Conservation (phyloP, 768 basidiomycete genomes). For the Podaxis mareebaensis region DNA sequence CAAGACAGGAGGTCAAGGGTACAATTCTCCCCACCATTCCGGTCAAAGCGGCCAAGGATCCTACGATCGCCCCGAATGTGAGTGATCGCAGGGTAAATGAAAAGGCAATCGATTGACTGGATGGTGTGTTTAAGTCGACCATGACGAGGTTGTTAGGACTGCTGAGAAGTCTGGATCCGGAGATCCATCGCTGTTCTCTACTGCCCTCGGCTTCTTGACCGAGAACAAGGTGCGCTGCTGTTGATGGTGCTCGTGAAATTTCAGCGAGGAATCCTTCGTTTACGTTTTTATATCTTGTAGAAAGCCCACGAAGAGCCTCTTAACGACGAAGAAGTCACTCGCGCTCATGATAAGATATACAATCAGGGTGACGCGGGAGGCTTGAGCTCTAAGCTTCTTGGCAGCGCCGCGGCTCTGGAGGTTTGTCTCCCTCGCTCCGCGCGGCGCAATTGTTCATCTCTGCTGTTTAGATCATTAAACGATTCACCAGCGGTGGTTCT, state of each 20-base stretch:
- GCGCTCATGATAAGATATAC: slow-evolving; percentile 67
- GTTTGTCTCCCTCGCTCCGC: slow-evolving; percentile 31
- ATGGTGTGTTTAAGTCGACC: background rate
- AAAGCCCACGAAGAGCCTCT: slow-evolving; percentile 56
- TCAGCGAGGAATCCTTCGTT: background rate
- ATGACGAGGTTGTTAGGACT: slow-evolving; percentile 53
- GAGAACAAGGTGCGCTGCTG: slow-evolving; percentile 44
- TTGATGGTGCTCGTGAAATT: background rate
- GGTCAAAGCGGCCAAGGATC: slow-evolving; percentile 25
- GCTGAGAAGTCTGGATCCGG: slow-evolving; percentile 60
- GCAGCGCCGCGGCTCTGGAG: slow-evolving; percentile 79
- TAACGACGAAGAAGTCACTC: slow-evolving; percentile 63
- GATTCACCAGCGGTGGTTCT: slow-evolving; percentile 54
- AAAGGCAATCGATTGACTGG: background rate
- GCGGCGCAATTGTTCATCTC: background rate
- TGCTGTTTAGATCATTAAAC: slow-evolving; percentile 54
- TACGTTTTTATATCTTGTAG: slow-evolving; percentile 28
- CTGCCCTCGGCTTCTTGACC: slow-evolving; percentile 52
- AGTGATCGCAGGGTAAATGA: slow-evolving; percentile 15
- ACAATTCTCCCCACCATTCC: slow-evolving; percentile 56
- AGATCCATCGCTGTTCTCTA: slow-evolving; percentile 54
- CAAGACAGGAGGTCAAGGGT: slow-evolving; percentile 67
- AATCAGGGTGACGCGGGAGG: slow-evolving; percentile 45
- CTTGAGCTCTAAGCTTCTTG: slow-evolving; percentile 64
- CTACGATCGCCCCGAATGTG: slow-evolving; percentile 30